Conservation (phyloP, 495 filamentous ascomycete species). For the Xylaria venustula region DNA sequence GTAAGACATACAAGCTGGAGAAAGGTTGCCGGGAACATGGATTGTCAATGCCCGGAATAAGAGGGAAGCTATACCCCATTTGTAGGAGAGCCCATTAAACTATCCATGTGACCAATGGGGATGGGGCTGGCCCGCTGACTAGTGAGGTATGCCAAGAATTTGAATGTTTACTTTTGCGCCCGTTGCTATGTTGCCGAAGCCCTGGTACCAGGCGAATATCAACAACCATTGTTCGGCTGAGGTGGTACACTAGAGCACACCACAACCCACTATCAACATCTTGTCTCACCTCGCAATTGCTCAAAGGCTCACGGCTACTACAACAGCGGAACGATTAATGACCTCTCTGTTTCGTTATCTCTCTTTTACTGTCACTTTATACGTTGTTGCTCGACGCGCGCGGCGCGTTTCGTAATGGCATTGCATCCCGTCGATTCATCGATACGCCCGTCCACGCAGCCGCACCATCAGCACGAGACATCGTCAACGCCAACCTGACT, state of each 20-base stretch:
- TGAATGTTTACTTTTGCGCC: constrained; percentile 10
- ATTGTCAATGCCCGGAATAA: no score
- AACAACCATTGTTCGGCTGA: not conserved
- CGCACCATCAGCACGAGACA: not conserved
- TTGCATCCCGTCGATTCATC: not conserved
- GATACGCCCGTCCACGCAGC: not conserved
- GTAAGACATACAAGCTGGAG: no score
- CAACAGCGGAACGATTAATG: not conserved
- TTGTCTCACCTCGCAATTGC: no score
- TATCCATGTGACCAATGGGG: not conserved
- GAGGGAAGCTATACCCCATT: no score
- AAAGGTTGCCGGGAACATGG: no score
- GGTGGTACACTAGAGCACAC: no score
- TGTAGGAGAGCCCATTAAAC: no score
- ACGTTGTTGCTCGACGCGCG: not conserved
- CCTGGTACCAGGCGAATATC: constrained; percentile 1
- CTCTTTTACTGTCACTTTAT: no score
- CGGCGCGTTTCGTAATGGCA: constrained; percentile 14
- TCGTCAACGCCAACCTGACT: constrained; percentile 6
- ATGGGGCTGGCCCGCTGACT: no score
- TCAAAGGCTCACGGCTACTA: no score
- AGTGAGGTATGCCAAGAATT: constrained; percentile 16
- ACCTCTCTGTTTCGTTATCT: no score
- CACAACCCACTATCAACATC: no score
- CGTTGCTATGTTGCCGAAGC: constrained; percentile 14